A percentile compares a stretch with the other conserved stretches of the same genome.
These are phyloP conservation scores for Paraphoma chrysanthemicola DNA, from an alignment of 2,329 filamentous ascomycete species.

Conservation along the genomic window DNA sequence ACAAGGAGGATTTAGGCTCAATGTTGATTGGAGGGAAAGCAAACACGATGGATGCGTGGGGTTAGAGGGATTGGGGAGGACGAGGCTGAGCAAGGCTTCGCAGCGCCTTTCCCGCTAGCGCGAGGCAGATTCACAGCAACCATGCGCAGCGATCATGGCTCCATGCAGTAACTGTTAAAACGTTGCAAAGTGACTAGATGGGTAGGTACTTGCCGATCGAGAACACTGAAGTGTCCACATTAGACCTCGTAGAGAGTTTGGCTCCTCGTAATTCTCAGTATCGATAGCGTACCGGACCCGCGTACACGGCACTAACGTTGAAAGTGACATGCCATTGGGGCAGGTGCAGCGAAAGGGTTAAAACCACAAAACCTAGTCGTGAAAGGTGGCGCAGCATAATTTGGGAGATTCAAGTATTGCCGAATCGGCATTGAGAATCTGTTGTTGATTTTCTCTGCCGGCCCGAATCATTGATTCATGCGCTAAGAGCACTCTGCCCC, in stretches of 20 bases:
- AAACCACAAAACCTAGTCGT: background rate
- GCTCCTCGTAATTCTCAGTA: background rate
- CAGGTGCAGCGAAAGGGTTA: too few relatives aligned
- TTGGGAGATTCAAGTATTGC: background rate
- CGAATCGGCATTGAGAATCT: background rate
- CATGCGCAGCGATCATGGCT: background rate
- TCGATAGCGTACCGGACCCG: background rate
- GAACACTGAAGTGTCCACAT: background rate
- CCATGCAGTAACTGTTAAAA: background rate
- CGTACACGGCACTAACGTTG: background rate
- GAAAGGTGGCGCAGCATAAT: background rate
- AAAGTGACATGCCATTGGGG: too few relatives aligned
- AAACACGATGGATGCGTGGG: background rate
- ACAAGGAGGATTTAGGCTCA: background rate
- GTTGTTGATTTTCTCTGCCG: background rate
- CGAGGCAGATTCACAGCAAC: background rate
- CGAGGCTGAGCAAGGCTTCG: constrained; percentile 1
- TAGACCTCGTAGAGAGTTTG: too few relatives aligned
- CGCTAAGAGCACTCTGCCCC: background rate
- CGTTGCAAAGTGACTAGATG: background rate
- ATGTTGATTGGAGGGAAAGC: background rate
- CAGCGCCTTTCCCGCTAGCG: constrained; percentile 1
- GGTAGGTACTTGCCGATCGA: background rate
- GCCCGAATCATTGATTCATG: background rate
- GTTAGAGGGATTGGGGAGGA: constrained; percentile 1